Conservation (phyloP, 2,329 filamentous ascomycete species). For the Thelonectria discophora region DNA sequence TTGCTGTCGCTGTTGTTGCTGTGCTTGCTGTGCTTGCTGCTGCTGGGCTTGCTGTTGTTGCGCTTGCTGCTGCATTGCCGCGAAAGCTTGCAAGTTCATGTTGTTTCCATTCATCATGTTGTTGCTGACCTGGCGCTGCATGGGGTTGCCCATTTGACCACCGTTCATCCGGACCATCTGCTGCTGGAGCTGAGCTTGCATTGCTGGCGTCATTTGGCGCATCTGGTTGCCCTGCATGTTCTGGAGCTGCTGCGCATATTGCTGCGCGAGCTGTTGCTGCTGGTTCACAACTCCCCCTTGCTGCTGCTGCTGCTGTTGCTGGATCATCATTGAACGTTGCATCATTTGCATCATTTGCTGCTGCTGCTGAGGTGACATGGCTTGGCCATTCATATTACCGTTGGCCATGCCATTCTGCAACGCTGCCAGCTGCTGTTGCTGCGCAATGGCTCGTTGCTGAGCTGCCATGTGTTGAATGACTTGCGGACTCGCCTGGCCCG, state of each 20-base stretch:
- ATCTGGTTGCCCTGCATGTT: slow-evolving; percentile 50
- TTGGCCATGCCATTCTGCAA: slow-evolving; percentile 51
- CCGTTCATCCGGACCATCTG: slow-evolving; percentile 49
- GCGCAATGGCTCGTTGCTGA: slow-evolving; percentile 57
- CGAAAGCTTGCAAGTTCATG: slow-evolving; percentile 51
- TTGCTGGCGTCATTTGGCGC: slow-evolving; percentile 47
- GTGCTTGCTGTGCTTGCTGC: slow-evolving; percentile 43
- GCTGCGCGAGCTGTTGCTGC: slow-evolving; percentile 48
- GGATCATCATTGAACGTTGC: slow-evolving; percentile 51
- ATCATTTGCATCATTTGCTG: slow-evolving; percentile 50
- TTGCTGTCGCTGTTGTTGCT: slow-evolving; percentile 44
- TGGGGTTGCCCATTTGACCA: slow-evolving; percentile 43
- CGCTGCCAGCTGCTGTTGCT: slow-evolving; percentile 55
- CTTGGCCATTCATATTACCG: slow-evolving; percentile 49
- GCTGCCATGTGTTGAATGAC: slow-evolving; percentile 57
- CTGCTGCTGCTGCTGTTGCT: slow-evolving; percentile 43
- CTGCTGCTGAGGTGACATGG: slow-evolving; percentile 50
- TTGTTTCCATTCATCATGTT: slow-evolving; percentile 55
- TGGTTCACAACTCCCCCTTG: slow-evolving; percentile 54
- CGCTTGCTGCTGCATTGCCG: slow-evolving; percentile 51
- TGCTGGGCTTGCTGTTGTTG: slow-evolving; percentile 47
- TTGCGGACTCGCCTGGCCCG: slow-evolving; percentile 51
- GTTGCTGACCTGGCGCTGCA: slow-evolving; percentile 45
- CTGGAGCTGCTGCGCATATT: slow-evolving; percentile 55
- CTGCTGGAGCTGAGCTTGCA: slow-evolving; percentile 50